phyloP scores from a whole-genome alignment of 2,329 filamentous ascomycete species.

The Ophiostoma sp. region DNA sequence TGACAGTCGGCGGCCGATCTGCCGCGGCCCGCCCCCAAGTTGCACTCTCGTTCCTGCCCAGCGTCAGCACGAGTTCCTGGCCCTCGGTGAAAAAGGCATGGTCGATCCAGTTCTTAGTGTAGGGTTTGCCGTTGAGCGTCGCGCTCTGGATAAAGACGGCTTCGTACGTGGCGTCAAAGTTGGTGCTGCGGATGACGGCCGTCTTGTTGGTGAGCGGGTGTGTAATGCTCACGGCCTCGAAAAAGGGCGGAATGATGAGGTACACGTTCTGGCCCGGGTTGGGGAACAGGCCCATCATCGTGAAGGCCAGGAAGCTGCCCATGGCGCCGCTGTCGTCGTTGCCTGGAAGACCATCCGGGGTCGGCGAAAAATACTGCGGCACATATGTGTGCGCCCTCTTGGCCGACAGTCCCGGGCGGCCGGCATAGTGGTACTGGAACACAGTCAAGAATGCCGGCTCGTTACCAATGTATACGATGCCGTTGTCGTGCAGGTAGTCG shows the following conservation, averaged over 20 bases:
- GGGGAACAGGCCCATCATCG: conserved; percentile 71
- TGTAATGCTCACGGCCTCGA: conserved; percentile 59
- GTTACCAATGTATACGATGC: conserved; percentile 67
- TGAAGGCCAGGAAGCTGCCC: conserved; percentile 65
- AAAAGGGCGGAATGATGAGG: conserved; percentile 69
- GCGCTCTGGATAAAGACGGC: conserved; percentile 65
- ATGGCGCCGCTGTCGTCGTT: conserved; percentile 73
- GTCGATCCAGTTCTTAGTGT: conserved; percentile 66
- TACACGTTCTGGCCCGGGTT: conserved; percentile 70
- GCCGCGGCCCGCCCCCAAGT: conserved; percentile 59
- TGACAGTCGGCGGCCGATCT: conserved; percentile 63
- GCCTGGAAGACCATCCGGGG: conserved; percentile 61
- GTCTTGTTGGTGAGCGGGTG: conserved; percentile 59
- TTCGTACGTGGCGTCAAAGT: conserved; percentile 60
- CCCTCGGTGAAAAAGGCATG: conserved; percentile 69
- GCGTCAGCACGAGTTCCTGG: conserved; percentile 60
- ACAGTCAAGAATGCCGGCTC: conserved; percentile 61
- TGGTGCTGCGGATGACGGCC: conserved; percentile 59
- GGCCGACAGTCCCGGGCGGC: conserved; percentile 58
- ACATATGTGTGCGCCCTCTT: conserved; percentile 64
- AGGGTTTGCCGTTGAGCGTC: conserved; percentile 60
- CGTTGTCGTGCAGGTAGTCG: conserved; percentile 63
- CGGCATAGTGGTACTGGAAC: conserved; percentile 70
- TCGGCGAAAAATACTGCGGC: conserved; percentile 61
- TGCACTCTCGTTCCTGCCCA: conserved; percentile 60